Evolutionary conservation across 805 yeast genomes (phyloP).

Genomic region (Saturnispora zaruensis): DNA sequence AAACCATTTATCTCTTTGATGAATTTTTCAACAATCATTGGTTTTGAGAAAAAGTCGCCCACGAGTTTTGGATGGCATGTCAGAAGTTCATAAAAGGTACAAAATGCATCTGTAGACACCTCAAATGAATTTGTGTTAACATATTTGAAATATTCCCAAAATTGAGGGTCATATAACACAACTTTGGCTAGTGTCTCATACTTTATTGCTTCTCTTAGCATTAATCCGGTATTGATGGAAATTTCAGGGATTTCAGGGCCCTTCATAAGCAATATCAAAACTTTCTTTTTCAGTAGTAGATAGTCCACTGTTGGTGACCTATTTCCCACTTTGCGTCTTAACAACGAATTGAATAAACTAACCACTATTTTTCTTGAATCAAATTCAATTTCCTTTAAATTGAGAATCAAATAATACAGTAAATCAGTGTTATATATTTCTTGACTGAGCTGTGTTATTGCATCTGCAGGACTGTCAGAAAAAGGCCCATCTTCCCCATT

Average conservation of each 20-base stretch:
- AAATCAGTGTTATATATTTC: slow-evolving; percentile 71
- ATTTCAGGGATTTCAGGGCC: slow-evolving; percentile 71
- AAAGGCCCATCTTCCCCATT: slow-evolving; percentile 33
- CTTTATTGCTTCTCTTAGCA: slow-evolving; percentile 77
- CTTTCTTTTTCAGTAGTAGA: slow-evolving; percentile 55
- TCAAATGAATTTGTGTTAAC: slow-evolving; percentile 75
- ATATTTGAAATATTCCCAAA: slow-evolving; percentile 81
- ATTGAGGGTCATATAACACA: slow-evolving; percentile 47
- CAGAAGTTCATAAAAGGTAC: slow-evolving; percentile 62
- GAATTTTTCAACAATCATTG: slow-evolving; percentile 42
- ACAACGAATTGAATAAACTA: slow-evolving; percentile 60
- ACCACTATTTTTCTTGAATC: slow-evolving; percentile 84
- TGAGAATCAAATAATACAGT: slow-evolving; percentile 49
- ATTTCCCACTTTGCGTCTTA: slow-evolving; percentile 68
- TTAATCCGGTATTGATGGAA: slow-evolving; percentile 66
- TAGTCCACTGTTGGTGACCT: slow-evolving; percentile 86
- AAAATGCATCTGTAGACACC: slow-evolving; percentile 82
- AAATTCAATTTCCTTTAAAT: slow-evolving; percentile 67
- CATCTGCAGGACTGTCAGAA: slow-evolving; percentile 51
- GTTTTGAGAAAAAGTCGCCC: slow-evolving; percentile 55
- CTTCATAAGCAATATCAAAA: slow-evolving; percentile 51
- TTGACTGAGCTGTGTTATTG: slow-evolving; percentile 64
- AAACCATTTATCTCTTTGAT: slow-evolving; percentile 56
- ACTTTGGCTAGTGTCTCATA: slow-evolving; percentile 60
- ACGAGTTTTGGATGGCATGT: slow-evolving; percentile 62